Evolutionary conservation across 106 monocot genomes (phyloP).

Genomic region (Dendrobium huoshanense): DNA sequence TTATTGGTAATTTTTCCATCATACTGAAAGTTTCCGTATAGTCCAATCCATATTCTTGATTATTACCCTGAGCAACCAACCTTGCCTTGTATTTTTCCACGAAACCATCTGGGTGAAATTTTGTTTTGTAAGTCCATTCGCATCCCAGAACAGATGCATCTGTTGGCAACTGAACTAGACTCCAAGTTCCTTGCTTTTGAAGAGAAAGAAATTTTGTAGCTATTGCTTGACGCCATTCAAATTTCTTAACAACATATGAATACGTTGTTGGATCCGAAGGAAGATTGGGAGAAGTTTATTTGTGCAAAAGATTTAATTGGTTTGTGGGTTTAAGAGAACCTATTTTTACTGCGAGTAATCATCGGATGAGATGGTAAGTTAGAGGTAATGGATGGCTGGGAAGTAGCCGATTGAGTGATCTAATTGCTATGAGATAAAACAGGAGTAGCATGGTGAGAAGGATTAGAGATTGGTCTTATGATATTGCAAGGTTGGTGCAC

Average conservation of each 20-base stretch:
- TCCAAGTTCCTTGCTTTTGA: not conserved
- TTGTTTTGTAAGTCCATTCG: not conserved
- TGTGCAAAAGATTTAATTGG: no score
- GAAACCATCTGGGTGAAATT: not conserved
- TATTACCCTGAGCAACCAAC: not conserved
- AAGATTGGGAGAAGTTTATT: no score
- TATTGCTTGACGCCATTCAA: not conserved
- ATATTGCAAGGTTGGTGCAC: no score
- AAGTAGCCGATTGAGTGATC: no score
- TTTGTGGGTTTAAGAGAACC: no score
- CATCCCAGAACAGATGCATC: not conserved
- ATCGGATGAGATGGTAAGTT: no score
- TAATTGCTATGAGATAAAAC: no score
- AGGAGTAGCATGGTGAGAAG: no score
- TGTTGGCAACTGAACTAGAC: not conserved
- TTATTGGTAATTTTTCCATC: not conserved
- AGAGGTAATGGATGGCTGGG: no score
- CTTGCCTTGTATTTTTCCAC: not conserved
- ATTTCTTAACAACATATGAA: not conserved
- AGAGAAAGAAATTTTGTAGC: not conserved
- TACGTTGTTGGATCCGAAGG: not conserved
- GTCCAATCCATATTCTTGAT: not conserved
- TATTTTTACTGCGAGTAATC: no score
- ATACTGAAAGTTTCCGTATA: not conserved
- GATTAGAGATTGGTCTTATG: no score